Evolutionary conservation across 176 grass and related monocot species (phyloP).

Genomic region (Leersia perrieri): DNA sequence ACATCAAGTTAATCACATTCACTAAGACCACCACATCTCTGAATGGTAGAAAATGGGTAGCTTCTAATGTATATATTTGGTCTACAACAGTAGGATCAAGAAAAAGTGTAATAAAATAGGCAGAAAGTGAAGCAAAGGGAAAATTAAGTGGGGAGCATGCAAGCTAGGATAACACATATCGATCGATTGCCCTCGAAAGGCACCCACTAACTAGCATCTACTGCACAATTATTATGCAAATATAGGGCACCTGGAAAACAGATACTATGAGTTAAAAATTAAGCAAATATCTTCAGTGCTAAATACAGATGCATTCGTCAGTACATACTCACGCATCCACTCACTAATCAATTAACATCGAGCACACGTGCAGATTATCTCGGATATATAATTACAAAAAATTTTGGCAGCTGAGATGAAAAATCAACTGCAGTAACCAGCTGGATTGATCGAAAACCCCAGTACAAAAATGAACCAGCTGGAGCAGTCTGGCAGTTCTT

Average conservation of each 20-base stretch:
- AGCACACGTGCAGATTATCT: no score
- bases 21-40: not conserved
- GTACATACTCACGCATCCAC: not conserved
- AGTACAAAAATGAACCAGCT: no score
- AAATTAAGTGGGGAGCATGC: no score
- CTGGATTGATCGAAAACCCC: not conserved
- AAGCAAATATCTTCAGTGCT: not conserved
- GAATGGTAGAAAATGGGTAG: not conserved
- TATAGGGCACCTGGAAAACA: not conserved
- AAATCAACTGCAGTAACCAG: no score
- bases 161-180: not conserved
- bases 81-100: not conserved
- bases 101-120: not conserved
- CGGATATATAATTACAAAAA: no score
- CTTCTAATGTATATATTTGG: not conserved
- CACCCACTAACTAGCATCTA: not conserved
- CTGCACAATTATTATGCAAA: not conserved
- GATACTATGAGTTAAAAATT: not conserved
- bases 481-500: no score
- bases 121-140: not conserved
- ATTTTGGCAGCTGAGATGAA: no score
- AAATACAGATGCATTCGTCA: not conserved
- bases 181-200: not conserved
- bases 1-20: not conserved
- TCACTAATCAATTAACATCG: no score